phyloP scores from a whole-genome alignment of 176 grass and related monocot species.

The Eleusine indica region DNA sequence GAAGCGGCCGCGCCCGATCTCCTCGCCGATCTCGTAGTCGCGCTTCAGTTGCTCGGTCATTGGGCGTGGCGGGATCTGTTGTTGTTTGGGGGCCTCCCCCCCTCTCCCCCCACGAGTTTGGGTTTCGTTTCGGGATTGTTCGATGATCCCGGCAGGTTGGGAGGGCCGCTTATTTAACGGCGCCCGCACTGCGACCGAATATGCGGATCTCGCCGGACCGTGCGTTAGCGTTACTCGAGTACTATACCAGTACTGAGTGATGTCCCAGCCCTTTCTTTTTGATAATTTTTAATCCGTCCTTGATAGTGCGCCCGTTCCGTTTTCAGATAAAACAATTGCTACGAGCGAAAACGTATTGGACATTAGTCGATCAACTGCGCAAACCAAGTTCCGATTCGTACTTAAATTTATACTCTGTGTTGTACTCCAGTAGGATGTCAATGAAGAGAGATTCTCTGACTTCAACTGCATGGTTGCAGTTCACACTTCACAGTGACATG shows the following conservation, averaged over 20 bases:
- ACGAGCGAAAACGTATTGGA: neutral
- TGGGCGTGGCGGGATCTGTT: conserved; percentile 8
- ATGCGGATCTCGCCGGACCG: conserved; percentile 40
- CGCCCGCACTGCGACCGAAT: conserved; percentile 21
- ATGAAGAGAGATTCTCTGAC: too few relatives aligned
- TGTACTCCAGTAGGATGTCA: too few relatives aligned
- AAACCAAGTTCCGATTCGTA: too few relatives aligned
- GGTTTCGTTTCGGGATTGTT: conserved; percentile 2
- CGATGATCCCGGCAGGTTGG: neutral
- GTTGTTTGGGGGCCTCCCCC: too few relatives aligned
- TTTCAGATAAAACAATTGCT: neutral
- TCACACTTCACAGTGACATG: too few relatives aligned
- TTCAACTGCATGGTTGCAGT: too few relatives aligned
- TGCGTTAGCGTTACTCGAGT: neutral
- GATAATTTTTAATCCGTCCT: too few relatives aligned
- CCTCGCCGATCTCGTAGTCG: conserved; percentile 73
- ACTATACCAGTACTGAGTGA: neutral
- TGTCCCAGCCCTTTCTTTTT: too few relatives aligned
- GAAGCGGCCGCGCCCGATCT: conserved; percentile 86
- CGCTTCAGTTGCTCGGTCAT: conserved; percentile 64
- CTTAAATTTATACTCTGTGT: too few relatives aligned
- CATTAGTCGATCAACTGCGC: neutral
- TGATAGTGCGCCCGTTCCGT: neutral
- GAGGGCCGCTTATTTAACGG: conserved; percentile 29
- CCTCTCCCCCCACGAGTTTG: neutral